These are phyloP conservation scores for Odonthalia washingtoniensis DNA, from an alignment of 31 red algal species.

Conservation along the genomic window DNA sequence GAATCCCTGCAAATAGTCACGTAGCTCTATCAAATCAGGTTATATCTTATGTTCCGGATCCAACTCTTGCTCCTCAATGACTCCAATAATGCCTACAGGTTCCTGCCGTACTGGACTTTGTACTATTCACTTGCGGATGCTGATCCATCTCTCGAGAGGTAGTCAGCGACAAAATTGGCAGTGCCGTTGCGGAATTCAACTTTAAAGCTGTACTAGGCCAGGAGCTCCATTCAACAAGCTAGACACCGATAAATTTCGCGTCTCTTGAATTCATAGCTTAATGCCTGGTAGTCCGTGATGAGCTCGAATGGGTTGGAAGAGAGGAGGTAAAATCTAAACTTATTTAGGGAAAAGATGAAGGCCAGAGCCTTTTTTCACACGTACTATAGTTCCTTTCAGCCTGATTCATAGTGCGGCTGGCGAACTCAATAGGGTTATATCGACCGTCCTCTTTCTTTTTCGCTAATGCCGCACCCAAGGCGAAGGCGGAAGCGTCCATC, in stretches of 20 bases:
- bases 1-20: not conserved
- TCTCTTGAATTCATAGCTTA: not conserved
- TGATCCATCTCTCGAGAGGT: not conserved
- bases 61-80: not conserved
- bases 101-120: not conserved
- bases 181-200: not conserved
- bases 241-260: not conserved
- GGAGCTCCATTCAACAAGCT: constrained; percentile 10
- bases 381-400: not conserved
- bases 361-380: not conserved
- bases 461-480: not conserved
- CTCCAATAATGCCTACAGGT: not conserved
- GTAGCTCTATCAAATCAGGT: not conserved
- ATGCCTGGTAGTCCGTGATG: no score
- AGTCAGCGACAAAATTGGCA: not conserved
- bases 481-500: constrained; percentile 1
- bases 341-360: not conserved
- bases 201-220: constrained; percentile 10
- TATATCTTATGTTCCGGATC: not conserved
- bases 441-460: constrained; percentile 14
- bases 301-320: no score
- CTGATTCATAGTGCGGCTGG: no score
- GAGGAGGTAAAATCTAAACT: no score
- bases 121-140: not conserved
- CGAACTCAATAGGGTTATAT: constrained; percentile 17